Evolutionary conservation across 129 eudicot species (phyloP).

Genomic region (Tagetes erecta): DNA sequence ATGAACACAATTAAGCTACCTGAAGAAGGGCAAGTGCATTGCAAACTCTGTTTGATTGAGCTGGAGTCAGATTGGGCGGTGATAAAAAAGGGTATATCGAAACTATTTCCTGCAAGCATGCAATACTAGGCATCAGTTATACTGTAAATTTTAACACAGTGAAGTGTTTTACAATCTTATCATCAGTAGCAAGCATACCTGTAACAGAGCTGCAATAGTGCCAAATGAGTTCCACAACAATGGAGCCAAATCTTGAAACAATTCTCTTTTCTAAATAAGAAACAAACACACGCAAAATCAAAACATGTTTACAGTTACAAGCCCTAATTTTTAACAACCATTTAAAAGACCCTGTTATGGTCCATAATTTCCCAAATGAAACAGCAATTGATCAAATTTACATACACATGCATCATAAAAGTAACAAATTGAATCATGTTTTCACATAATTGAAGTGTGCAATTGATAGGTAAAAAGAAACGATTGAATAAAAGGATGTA

Average conservation of each 20-base stretch:
- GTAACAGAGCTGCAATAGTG: constrained; percentile 19
- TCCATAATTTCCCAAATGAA: constrained; percentile 19
- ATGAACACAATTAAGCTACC: constrained; percentile 9
- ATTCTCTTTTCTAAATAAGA: constrained; percentile 68
- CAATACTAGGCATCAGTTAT: constrained; percentile 13
- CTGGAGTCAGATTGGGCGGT: constrained; percentile 15
- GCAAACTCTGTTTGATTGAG: constrained; percentile 27
- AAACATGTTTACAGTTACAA: constrained; percentile 26
- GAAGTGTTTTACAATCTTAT: neutral
- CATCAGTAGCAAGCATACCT: neutral
- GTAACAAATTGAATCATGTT: neutral
- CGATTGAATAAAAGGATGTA: constrained; percentile 3
- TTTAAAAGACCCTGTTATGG: neutral
- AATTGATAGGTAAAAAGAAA: neutral
- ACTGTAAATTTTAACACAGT: neutral
- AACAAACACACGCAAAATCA: constrained; percentile 22
- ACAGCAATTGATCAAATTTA: neutral
- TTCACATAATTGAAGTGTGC: constrained; percentile 2
- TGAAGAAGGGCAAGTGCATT: constrained; percentile 25
- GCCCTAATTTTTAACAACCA: neutral
- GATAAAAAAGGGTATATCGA: constrained; percentile 22
- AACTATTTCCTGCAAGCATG: constrained; percentile 15
- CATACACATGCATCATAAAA: constrained; percentile 1
- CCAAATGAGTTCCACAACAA: constrained; percentile 6
- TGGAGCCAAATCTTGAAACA: constrained; percentile 28